Base-by-base conservation (phyloP, 1,284 basidiomycete species). In the Nidula niveotomentosa region DNA sequence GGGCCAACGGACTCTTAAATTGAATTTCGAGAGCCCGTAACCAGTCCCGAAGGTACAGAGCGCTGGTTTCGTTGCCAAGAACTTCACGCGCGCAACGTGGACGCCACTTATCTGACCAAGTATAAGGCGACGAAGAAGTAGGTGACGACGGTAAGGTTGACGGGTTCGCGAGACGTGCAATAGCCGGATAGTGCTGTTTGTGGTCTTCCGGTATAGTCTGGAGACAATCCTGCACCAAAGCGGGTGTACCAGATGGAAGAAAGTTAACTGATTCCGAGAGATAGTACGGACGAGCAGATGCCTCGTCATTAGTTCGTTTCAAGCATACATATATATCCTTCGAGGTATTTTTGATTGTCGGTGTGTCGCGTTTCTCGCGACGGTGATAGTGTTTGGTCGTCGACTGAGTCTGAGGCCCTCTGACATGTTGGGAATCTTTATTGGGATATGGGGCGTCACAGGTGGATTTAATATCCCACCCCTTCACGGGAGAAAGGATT, bases 21-120 rank as follows among this genome's bases (percentile, higher is more conserved):
- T 85, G 83, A 5, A 96, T 69, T 53, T 85, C 83, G 8, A 90
- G 76, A 13, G 88, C 84, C 33, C 72, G 71, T 51, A 97, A 78
- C 95, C 95, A 98, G 54, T 91, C 85, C 36, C 88, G 84, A 43
- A 97, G 78, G 70, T 91, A 94, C 13, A 77, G 65, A 0, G 93
- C 86, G 55, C 86, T 84, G 3, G 73, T 65, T 66, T 92, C 86
- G 67, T 96, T 97, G 8, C 92, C 93, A 0, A 98, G 76, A 0
- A 96, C 86, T 61, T 96, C 83, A 12, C 80, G 74, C 1, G 93
- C 90, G 36, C 75, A 71, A 51, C 76, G 79, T 7, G 95, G 95
- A 23, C 84, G 83, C 80, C 91, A 96, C 58, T 83, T 87, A 50
- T 91, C 86, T 36, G 80, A 75, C 93, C 94, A 96, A 4, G 81